A percentile compares a stretch with the other conserved stretches of the same genome.
Conservation (phyloP, 805 yeast genomes). For the Ogataea methanolica region DNA sequence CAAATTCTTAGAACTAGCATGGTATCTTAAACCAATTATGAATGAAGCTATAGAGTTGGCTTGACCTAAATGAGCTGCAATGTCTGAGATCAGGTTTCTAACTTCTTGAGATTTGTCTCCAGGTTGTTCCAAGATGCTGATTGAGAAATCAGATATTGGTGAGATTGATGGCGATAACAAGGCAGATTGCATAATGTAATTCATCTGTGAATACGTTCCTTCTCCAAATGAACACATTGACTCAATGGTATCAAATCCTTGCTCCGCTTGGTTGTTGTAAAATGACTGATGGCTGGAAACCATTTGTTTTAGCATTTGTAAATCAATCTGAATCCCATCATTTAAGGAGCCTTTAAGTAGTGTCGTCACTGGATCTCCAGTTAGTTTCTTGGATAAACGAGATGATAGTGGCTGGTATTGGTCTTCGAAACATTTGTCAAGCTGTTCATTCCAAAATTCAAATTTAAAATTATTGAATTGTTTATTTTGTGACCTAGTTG, state of each 20-base stretch:
- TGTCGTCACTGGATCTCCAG: conserved; percentile 61
- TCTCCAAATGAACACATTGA: conserved; percentile 75
- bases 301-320: conserved; percentile 52
- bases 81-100: conserved; percentile 42
- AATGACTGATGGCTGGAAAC: conserved; percentile 55
- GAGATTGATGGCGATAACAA: conserved; percentile 53
- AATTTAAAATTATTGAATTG: conserved; percentile 50
- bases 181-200: conserved; percentile 59
- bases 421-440: conserved; percentile 39
- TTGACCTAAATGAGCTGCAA: conserved; percentile 79
- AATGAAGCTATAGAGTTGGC: conserved; percentile 67
- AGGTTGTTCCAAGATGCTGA: conserved; percentile 43
- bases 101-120: conserved; percentile 28
- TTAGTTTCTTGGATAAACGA: not conserved
- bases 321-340: conserved; percentile 46
- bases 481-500: conserved; percentile 22
- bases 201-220: conserved; percentile 70
- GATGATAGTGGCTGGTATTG: not conserved
- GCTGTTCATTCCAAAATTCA: conserved; percentile 68
- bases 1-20: conserved; percentile 44
- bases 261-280: conserved; percentile 41
- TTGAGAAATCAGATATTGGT: conserved; percentile 41
- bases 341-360: conserved; percentile 50
- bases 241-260: conserved; percentile 38
- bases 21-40: conserved; percentile 56